Evolutionary conservation across 1,284 basidiomycete species (phyloP), one percentile per base, ranked within the genome.

Genomic region (Chondrostereum purpureum): DNA sequence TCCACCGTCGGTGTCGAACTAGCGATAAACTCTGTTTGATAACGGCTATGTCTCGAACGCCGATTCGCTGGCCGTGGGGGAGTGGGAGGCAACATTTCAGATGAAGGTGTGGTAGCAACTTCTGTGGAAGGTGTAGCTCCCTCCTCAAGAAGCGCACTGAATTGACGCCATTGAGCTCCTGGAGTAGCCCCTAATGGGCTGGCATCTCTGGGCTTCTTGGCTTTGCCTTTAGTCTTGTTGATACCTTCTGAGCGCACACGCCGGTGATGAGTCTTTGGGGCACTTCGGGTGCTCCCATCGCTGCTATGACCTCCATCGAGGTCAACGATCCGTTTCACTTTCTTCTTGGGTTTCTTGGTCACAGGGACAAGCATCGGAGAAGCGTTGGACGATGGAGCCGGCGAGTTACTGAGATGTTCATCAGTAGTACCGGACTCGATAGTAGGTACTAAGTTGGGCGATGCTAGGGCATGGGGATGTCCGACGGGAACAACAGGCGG

Each of bases 281-380:
- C 56, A 22, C 53, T 54, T 11, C 59, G 52, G 37, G 52, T 52
- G 36, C 50, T 33, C 16, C 36, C 56, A 44, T 68, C 62, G 53
- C 65, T 69, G 16, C 55, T 57, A 42, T 65, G 64, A 11, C 39
- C 46, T 23, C 67, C 73, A 52, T 82, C 73, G 46, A 88, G 63
- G 50, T 86, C 77, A 8, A 88, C 85, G 44, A 88, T 82, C 13
- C 85, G 77, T 58, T 81, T 85, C 48, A 62, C 60, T 58, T 76
- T 81, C 66, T 76, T 82, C 51, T 68, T 73, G 13, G 67, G 61
- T 49, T 73, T 76, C 4, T 62, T 59, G 31, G 67, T 55, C 27
- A 67, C 60, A 12, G 76, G 70, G 2, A 63, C 66, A 16, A 68
- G 58, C 31, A 67, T 62, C 19, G 72, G 75, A 2, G 75, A 73